phyloP scores from a whole-genome alignment of 257 asterid genomes.

The Solanum bulbocastanum region DNA sequence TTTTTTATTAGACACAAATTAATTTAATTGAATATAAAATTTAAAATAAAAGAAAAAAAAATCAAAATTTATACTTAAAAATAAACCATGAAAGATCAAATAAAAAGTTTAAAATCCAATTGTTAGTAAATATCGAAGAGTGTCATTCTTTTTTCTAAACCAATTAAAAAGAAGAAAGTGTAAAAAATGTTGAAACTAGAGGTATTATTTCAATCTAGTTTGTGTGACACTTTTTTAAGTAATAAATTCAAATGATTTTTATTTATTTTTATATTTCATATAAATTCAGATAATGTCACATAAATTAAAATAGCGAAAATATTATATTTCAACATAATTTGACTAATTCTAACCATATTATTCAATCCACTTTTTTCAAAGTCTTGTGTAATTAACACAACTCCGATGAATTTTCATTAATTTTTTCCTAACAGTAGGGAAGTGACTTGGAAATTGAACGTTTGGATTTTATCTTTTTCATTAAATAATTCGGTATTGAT shows the following conservation, averaged over 20 bases:
- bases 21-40: no score
- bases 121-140: not conserved
- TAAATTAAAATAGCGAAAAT: not conserved
- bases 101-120: no score
- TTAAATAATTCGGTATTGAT: not conserved
- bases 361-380: not conserved
- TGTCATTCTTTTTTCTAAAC: no score
- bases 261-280: not conserved
- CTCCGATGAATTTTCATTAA: not conserved
- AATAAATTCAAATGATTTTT: not conserved
- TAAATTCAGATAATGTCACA: not conserved
- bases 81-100: not conserved
- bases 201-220: not conserved
- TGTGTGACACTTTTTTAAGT: not conserved
- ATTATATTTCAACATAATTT: not conserved
- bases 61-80: not conserved
- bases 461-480: not conserved
- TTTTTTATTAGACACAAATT: not conserved
- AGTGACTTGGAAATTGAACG: not conserved
- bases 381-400: not conserved
- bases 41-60: no score
- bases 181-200: no score
- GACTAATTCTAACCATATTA: not conserved
- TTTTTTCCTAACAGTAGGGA: not conserved
- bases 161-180: no score